Evolutionary conservation across 2,329 filamentous ascomycete genomes (phyloP).

Genomic region (Coleophoma cylindrospora): DNA sequence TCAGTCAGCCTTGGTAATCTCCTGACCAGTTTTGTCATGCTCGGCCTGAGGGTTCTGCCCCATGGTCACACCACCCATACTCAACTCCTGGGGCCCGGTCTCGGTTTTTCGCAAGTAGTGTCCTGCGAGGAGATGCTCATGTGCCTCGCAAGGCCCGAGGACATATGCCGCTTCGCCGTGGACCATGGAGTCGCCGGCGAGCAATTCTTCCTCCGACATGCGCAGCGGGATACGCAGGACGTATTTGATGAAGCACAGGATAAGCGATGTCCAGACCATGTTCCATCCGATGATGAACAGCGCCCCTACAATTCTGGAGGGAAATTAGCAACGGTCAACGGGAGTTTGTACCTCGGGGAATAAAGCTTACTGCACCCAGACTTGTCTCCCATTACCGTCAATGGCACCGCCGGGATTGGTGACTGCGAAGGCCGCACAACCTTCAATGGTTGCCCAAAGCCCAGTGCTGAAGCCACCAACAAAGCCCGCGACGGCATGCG

Average conservation of each 20-base stretch:
- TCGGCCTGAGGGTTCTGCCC: conserved; percentile 8
- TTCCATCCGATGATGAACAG: conserved; percentile 46
- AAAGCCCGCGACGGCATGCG: conserved; percentile 40
- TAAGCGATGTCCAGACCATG: conserved; percentile 42
- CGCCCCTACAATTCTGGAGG: conserved; percentile 33
- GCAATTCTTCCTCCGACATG: conserved; percentile 38
- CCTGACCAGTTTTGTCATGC: conserved; percentile 3
- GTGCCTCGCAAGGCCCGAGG: conserved; percentile 12
- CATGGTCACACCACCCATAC: conserved; percentile 11
- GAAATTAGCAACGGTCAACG: no score
- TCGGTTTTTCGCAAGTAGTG: conserved; percentile 7
- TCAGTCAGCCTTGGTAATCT: conserved; percentile 2
- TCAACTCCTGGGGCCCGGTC: conserved; percentile 7
- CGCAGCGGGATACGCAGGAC: conserved; percentile 40
- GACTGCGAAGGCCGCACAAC: conserved; percentile 39
- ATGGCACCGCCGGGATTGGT: conserved; percentile 41
- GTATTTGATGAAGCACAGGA: conserved; percentile 45
- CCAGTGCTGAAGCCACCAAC: conserved; percentile 40
- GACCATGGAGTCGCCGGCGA: conserved; percentile 40
- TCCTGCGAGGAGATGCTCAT: conserved; percentile 12
- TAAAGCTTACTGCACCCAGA: conserved; percentile 35
- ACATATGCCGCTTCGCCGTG: conserved; percentile 36
- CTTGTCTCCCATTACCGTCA: conserved; percentile 43
- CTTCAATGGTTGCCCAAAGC: conserved; percentile 40
- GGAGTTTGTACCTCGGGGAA: no score